These are phyloP conservation scores for Oenanthe javanica DNA, from an alignment of 140 eudicot species.

Conservation along the genomic window DNA sequence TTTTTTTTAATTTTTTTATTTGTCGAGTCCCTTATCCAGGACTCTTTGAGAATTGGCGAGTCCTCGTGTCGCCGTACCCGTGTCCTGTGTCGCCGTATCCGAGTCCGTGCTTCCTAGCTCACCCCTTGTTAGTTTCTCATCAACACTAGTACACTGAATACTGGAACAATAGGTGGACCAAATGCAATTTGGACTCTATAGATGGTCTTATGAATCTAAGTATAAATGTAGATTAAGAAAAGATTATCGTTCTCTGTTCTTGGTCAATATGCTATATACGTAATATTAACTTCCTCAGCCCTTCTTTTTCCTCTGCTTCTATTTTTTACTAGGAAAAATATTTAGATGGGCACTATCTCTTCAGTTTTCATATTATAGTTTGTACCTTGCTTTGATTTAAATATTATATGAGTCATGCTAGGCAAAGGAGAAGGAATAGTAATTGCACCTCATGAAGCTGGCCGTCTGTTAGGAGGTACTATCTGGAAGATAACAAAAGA, in stretches of 20 bases:
- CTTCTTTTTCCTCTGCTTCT: neutral
- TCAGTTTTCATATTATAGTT: neutral
- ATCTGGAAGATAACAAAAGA: conserved; percentile 92
- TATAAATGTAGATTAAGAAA: neutral
- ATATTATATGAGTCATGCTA: conserved; percentile 12
- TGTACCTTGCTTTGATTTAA: neutral
- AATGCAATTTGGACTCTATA: neutral
- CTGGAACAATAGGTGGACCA: neutral
- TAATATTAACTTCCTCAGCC: neutral
- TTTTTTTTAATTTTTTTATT: no score
- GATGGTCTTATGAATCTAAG: neutral
- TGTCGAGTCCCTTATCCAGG: no score
- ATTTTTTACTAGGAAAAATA: neutral
- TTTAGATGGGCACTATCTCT: neutral
- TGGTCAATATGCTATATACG: neutral
- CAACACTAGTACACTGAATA: no score
- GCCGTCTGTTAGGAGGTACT: conserved; percentile 93
- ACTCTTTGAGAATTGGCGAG: no score
- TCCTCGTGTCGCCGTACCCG: no score
- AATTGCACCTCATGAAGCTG: conserved; percentile 95
- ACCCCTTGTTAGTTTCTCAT: neutral
- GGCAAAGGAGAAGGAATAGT: conserved; percentile 99
- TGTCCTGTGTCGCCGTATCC: no score
- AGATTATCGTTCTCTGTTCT: neutral
- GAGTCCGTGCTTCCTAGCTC: neutral